Conservation (phyloP, 371 early-diverging fungal species). For the Saksenaea oblongispora region DNA sequence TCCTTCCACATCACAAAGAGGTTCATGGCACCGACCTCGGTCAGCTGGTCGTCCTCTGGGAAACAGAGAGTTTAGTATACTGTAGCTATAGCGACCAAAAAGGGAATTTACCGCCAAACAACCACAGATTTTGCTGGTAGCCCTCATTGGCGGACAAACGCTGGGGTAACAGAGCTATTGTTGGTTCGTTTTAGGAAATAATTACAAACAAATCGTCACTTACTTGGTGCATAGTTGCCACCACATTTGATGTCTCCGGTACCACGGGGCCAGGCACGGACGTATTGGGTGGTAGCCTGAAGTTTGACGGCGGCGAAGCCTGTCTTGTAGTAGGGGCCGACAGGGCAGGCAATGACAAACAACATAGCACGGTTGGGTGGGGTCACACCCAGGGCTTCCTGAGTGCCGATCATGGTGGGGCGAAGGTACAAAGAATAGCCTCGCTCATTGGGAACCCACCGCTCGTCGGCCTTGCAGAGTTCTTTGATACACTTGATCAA, state of each 20-base stretch:
- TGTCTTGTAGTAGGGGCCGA: slow-evolving; percentile 95
- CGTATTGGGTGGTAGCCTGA: slow-evolving; percentile 81
- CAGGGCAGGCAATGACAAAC: slow-evolving; percentile 93
- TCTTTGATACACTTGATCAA: slow-evolving; percentile 84
- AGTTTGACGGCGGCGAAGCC: slow-evolving; percentile 90
- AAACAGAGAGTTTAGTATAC: background rate
- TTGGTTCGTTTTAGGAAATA: slow-evolving; percentile 59
- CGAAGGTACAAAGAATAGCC: slow-evolving; percentile 96
- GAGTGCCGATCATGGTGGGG: slow-evolving; percentile 95
- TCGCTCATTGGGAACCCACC: slow-evolving; percentile 88
- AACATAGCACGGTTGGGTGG: slow-evolving; percentile 78
- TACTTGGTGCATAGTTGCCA: slow-evolving; percentile 74
- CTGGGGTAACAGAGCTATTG: slow-evolving; percentile 84
- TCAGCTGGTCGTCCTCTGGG: slow-evolving; percentile 78
- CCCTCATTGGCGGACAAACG: slow-evolving; percentile 83
- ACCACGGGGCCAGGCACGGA: slow-evolving; percentile 97
- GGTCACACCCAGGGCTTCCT: slow-evolving; percentile 74
- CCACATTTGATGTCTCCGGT: slow-evolving; percentile 95
- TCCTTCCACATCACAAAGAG: slow-evolving; percentile 87
- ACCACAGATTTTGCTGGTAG: slow-evolving; percentile 94
- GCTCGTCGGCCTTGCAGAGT: slow-evolving; percentile 78
- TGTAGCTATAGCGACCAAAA: background rate
- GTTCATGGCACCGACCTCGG: slow-evolving; percentile 98
- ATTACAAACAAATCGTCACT: background rate
- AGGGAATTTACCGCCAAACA: slow-evolving; percentile 68